phyloP scores from a whole-genome alignment of 495 filamentous ascomycete genomes.

The Tuber umbilicatum region DNA sequence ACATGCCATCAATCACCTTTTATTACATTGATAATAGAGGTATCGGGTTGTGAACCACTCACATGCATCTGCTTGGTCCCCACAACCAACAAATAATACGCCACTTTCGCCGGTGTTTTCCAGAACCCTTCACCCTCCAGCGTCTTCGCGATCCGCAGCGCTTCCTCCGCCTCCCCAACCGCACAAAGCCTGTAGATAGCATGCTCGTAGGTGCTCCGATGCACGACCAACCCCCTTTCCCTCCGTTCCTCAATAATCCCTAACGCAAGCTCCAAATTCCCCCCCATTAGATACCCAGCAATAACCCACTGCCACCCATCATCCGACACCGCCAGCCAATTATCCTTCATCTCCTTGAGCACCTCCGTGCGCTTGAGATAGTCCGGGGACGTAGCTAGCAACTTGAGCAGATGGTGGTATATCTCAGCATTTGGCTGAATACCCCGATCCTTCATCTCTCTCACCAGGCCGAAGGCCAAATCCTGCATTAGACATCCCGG shows the following conservation, averaged over 20 bases:
- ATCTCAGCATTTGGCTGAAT: conserved; percentile 58
- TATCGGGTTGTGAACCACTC: conserved; percentile 15
- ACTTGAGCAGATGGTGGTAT: conserved; percentile 64
- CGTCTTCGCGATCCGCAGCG: conserved; percentile 58
- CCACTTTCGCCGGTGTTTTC: conserved; percentile 50
- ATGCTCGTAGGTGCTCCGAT: conserved; percentile 68
- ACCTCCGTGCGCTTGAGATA: conserved; percentile 66
- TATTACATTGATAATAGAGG: conserved; percentile 18
- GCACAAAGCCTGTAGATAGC: conserved; percentile 64
- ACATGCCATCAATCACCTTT: conserved; percentile 40
- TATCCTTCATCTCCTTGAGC: conserved; percentile 60
- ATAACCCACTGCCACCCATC: conserved; percentile 63
- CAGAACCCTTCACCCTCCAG: conserved; percentile 46
- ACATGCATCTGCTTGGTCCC: conserved; percentile 53
- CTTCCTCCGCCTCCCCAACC: conserved; percentile 66
- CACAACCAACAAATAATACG: conserved; percentile 63
- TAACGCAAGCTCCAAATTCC: conserved; percentile 73
- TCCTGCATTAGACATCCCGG: conserved; percentile 56
- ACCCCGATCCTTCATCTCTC: conserved; percentile 60
- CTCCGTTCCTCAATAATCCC: conserved; percentile 64
- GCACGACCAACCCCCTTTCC: conserved; percentile 50
- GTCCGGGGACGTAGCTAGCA: conserved; percentile 68
- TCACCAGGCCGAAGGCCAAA: conserved; percentile 54
- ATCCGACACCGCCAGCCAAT: conserved; percentile 61
- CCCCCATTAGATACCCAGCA: conserved; percentile 67